A percentile compares a stretch with the other conserved stretches of the same genome.
Evolutionary conservation across 208 protist species (phyloP).

Genomic region (Acanthamoeba polyphaga): DNA sequence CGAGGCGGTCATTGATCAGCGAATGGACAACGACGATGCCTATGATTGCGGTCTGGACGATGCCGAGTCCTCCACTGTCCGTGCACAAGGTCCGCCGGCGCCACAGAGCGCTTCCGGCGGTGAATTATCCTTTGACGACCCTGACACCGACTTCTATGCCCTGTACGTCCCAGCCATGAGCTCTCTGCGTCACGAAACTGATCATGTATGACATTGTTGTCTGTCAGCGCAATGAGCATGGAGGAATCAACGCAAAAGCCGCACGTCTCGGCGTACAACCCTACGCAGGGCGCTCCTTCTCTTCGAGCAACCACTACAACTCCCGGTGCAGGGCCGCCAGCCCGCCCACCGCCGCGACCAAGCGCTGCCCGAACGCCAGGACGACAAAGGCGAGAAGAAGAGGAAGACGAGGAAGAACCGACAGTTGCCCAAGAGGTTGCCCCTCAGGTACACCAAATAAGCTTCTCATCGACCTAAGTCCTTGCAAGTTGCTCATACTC

Average conservation of each 20-base stretch:
- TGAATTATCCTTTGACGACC: neutral
- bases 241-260: neutral
- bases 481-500: neutral
- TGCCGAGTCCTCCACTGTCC: neutral
- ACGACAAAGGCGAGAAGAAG: neutral
- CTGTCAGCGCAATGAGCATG: constrained; percentile 20
- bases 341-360: too few species aligned
- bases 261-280: neutral
- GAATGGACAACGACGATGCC: neutral
- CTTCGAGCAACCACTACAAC: neutral
- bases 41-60: neutral
- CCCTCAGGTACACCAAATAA: neutral
- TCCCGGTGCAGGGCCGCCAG: too few species aligned
- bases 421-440: neutral
- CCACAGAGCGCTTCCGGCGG: neutral
- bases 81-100: neutral
- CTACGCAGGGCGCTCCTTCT: neutral
- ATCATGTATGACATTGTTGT: neutral
- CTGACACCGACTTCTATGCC: neutral
- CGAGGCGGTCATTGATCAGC: neutral
- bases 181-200: neutral
- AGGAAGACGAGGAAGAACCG: constrained; percentile 23
- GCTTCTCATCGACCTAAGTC: neutral
- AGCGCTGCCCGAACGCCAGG: neutral
- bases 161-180: neutral